Evolutionary conservation across 2,329 filamentous ascomycete genomes (phyloP).

Genomic region (Diplocarpon mali): DNA sequence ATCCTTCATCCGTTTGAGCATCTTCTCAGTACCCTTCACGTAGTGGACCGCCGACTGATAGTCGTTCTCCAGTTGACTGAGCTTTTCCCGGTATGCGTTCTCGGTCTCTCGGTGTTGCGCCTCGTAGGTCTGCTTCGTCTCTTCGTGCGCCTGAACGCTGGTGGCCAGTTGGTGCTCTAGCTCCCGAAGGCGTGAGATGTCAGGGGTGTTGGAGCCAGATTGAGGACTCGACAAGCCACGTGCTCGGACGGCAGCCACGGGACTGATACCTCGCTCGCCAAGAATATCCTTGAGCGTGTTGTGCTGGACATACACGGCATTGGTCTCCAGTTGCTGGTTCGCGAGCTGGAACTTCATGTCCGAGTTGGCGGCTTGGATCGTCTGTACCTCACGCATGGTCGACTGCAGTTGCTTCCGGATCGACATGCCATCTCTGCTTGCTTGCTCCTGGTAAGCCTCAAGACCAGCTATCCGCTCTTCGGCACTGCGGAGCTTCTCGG

Average conservation of each 20-base stretch:
- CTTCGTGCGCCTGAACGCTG: constrained; percentile 70
- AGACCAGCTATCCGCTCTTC: constrained; percentile 95
- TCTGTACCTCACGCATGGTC: constrained; percentile 71
- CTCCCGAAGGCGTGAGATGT: constrained; percentile 67
- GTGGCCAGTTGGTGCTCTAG: constrained; percentile 79
- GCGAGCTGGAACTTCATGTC: constrained; percentile 76
- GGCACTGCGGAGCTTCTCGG: constrained; percentile 80
- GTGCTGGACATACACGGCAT: constrained; percentile 84
- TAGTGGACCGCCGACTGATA: constrained; percentile 98
- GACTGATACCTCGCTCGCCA: constrained; percentile 76
- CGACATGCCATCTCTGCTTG: constrained; percentile 81
- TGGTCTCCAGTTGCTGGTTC: constrained; percentile 84
- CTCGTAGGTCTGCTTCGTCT: constrained; percentile 68
- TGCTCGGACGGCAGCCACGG: constrained; percentile 59
- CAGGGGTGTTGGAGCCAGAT: constrained; percentile 66
- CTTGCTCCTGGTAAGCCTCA: constrained; percentile 94
- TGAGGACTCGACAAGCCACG: constrained; percentile 63
- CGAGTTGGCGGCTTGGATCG: constrained; percentile 67
- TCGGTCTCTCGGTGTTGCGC: constrained; percentile 79
- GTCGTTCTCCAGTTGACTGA: constrained; percentile 89
- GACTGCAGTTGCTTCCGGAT: constrained; percentile 85
- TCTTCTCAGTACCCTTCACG: constrained; percentile 96
- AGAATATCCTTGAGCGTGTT: constrained; percentile 89
- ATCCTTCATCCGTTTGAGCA: constrained; percentile 97
- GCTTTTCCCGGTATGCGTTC: constrained; percentile 79